These are phyloP conservation scores for Penicillium verrucosum DNA, from an alignment of 2,329 filamentous ascomycete species.

Conservation along the genomic window DNA sequence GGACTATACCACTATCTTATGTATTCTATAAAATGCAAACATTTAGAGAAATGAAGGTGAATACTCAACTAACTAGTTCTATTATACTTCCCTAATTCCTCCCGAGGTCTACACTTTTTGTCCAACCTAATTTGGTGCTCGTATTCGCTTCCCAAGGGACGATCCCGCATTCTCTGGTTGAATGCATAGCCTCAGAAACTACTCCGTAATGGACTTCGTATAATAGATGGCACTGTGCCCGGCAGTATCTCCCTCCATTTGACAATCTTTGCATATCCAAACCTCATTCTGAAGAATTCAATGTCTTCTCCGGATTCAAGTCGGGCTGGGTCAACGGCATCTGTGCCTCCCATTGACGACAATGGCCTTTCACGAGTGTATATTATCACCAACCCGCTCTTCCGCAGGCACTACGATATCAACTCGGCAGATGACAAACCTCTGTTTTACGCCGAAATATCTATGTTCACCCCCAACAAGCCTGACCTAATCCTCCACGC, in stretches of 20 bases:
- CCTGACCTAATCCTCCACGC: constrained; percentile 15
- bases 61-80: neutral
- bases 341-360: constrained; percentile 4
- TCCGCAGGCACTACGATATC: constrained; percentile 15
- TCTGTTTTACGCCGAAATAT: constrained; percentile 12
- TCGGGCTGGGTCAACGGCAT: constrained; percentile 10
- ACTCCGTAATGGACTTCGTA: neutral
- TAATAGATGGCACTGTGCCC: neutral
- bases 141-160: neutral
- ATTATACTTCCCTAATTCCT: neutral
- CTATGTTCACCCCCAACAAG: constrained; percentile 14
- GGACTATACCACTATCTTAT: neutral
- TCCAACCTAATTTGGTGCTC: neutral
- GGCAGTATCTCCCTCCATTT: neutral
- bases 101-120: neutral
- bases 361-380: constrained; percentile 7
- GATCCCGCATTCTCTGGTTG: neutral
- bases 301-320: constrained; percentile 10
- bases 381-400: constrained; percentile 9
- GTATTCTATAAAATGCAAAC: neutral
- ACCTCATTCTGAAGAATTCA: neutral
- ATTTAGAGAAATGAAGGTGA: neutral
- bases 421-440: constrained; percentile 10
- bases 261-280: neutral
- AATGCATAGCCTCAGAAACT: neutral